These are phyloP conservation scores for Leishmania gerbilli DNA, from an alignment of 208 protist genomes.

Conservation along the genomic window DNA sequence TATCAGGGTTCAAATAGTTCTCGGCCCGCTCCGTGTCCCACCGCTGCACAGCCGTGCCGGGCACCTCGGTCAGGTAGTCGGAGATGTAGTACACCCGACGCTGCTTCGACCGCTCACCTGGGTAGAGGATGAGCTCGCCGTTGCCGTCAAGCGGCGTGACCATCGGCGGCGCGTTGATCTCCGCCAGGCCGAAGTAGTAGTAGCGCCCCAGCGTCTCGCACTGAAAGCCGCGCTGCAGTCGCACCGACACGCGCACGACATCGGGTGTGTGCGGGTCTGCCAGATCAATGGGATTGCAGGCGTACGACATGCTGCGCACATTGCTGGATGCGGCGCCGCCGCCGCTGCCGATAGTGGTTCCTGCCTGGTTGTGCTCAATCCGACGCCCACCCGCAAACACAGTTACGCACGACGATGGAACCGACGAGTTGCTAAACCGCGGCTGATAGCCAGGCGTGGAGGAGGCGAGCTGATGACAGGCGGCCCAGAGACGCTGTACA, in stretches of 20 bases:
- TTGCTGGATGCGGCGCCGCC: constrained; percentile 15
- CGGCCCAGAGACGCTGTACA: constrained; percentile 28
- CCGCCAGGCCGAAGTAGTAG: constrained; percentile 77
- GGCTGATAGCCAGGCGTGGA: constrained; percentile 22
- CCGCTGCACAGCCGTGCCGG: constrained; percentile 45
- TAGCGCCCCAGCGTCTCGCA: constrained; percentile 75
- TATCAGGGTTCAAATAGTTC: constrained; percentile 71
- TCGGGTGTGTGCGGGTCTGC: constrained; percentile 58
- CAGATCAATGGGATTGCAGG: constrained; percentile 61
- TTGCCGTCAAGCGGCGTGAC: constrained; percentile 13
- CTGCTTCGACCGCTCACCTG: constrained; percentile 52
- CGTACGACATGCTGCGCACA: constrained; percentile 40
- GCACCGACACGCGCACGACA: constrained; percentile 67
- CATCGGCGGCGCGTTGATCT: constrained; percentile 21
- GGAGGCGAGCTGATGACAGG: constrained; percentile 24
- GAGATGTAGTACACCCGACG: constrained; percentile 58
- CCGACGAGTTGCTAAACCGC: constrained; percentile 29
- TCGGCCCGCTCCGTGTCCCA: constrained; percentile 31
- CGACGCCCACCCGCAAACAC: constrained; percentile 31
- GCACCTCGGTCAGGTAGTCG: constrained; percentile 60
- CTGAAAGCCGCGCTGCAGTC: constrained; percentile 57
- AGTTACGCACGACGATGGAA: constrained; percentile 18
- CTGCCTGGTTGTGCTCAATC: constrained; percentile 23
- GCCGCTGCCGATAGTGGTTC: constrained; percentile 3
- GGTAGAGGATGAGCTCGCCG: constrained; percentile 37